Conservation (phyloP, 768 basidiomycete species). For the Mycena amicta region DNA sequence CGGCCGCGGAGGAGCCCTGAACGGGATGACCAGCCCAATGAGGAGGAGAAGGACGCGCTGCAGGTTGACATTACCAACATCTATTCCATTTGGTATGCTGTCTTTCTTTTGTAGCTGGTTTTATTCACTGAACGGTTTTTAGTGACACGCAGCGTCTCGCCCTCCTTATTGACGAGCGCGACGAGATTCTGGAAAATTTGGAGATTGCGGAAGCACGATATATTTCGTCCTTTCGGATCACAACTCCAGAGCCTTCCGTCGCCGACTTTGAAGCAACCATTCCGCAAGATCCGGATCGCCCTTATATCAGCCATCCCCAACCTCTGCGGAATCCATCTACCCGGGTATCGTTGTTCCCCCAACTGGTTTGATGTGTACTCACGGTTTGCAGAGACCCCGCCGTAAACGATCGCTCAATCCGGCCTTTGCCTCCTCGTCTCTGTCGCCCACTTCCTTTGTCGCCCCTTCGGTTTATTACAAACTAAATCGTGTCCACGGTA, state of each 20-base stretch:
- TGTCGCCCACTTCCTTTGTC: constrained; percentile 76
- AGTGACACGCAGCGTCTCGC: constrained; percentile 75
- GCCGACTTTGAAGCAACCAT: constrained; percentile 54
- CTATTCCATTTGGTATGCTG: constrained; percentile 68
- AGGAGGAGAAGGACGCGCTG: constrained; percentile 43
- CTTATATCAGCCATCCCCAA: constrained; percentile 70
- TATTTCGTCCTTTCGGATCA: constrained; percentile 72
- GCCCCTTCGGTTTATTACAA: constrained; percentile 82
- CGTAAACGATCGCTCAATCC: constrained; percentile 58
- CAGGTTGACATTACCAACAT: constrained; percentile 73
- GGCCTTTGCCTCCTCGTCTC: constrained; percentile 68
- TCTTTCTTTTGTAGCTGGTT: constrained; percentile 1
- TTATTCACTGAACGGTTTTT: constrained; percentile 7
- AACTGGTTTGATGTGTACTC: background rate
- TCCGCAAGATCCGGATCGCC: constrained; percentile 43
- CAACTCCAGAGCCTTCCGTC: constrained; percentile 74
- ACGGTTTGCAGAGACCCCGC: constrained; percentile 34
- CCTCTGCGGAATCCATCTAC: constrained; percentile 47
- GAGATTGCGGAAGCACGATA: constrained; percentile 82
- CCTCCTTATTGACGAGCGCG: constrained; percentile 71
- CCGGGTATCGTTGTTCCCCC: constrained; percentile 23
- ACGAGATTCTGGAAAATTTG: constrained; percentile 75
- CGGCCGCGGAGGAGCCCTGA: constrained; percentile 31
- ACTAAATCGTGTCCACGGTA: constrained; percentile 60
- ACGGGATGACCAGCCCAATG: constrained; percentile 44